Evolutionary conservation across 2,329 filamentous ascomycete genomes (phyloP).

Genomic region (Escovopsis sp.): DNA sequence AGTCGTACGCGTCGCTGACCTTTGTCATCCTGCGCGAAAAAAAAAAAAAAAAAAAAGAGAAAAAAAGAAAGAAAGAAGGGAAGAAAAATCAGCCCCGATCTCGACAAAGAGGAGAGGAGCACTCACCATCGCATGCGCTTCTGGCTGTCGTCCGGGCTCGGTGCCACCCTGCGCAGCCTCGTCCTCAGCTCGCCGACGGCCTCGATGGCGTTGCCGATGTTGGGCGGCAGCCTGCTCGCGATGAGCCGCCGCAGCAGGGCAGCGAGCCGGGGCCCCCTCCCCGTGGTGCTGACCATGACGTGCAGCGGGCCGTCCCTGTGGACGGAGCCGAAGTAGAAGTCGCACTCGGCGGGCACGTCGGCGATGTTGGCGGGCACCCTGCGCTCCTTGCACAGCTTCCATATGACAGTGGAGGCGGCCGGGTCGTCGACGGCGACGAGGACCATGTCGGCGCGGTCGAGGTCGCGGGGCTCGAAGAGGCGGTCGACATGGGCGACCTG

Average conservation of each 20-base stretch:
- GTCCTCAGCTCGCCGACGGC: slow-evolving; percentile 67
- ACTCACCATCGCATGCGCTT: slow-evolving; percentile 81
- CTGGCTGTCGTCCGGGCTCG: slow-evolving; percentile 55
- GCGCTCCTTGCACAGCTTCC: slow-evolving; percentile 79
- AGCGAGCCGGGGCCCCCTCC: slow-evolving; percentile 83
- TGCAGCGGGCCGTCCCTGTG: slow-evolving; percentile 91
- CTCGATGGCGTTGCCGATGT: slow-evolving; percentile 74
- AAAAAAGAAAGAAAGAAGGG: too few relatives aligned
- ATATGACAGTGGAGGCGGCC: slow-evolving; percentile 75
- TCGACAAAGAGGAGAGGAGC: slow-evolving; percentile 7
- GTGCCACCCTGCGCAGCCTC: slow-evolving; percentile 65
- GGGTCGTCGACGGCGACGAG: slow-evolving; percentile 89
- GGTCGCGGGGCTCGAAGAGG: slow-evolving; percentile 71
- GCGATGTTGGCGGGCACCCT: slow-evolving; percentile 88
- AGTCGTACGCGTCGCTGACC: slow-evolving; percentile 74
- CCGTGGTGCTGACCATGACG: slow-evolving; percentile 98
- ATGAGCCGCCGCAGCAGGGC: slow-evolving; percentile 76
- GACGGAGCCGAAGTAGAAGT: slow-evolving; percentile 96
- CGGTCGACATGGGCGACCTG: slow-evolving; percentile 73
- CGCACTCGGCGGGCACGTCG: slow-evolving; percentile 90
- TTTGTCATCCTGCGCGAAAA: slow-evolving; percentile 58
- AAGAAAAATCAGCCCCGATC: too few relatives aligned
- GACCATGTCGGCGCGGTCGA: slow-evolving; percentile 74
- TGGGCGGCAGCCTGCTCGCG: slow-evolving; percentile 56
- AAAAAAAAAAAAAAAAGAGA: neutral